A percentile compares a stretch with the other conserved stretches of the same genome.
Conservation (phyloP, 2,329 filamentous ascomycete genomes). For the Lecanoromycetidae sp. region DNA sequence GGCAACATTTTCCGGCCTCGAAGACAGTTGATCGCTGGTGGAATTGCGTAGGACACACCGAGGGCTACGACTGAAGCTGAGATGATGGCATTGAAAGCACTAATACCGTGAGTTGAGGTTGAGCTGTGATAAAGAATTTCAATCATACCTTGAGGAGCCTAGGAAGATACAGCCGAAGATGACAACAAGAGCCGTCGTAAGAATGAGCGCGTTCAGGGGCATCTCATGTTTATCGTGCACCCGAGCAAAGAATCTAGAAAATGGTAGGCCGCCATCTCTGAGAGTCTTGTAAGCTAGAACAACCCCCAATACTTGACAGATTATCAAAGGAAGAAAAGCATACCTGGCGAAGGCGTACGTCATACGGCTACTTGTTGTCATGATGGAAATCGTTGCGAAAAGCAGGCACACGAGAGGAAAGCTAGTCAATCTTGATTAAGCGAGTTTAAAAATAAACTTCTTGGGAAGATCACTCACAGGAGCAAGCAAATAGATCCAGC, state of each 20-base stretch:
- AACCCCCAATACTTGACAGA: too few species aligned
- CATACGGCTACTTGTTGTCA: conserved; percentile 56
- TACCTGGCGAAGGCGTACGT: conserved; percentile 49
- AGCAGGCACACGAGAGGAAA: conserved; percentile 53
- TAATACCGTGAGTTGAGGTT: conserved; percentile 26
- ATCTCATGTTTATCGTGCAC: conserved; percentile 51
- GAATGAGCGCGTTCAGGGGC: conserved; percentile 53
- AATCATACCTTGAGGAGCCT: conserved; percentile 38
- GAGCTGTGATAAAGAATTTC: too few species aligned
- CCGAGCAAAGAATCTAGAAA: conserved; percentile 46
- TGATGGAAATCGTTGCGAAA: conserved; percentile 51
- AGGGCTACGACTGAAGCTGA: conserved; percentile 60
- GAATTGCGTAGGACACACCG: conserved; percentile 62
- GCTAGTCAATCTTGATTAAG: conserved; percentile 1
- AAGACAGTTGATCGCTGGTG: conserved; percentile 56
- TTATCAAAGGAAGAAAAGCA: too few species aligned
- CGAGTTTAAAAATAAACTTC: neutral
- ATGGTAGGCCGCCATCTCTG: conserved; percentile 54
- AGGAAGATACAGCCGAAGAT: conserved; percentile 60
- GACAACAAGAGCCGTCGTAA: conserved; percentile 49
- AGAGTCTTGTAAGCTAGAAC: neutral
- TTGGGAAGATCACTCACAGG: conserved; percentile 33
- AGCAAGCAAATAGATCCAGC: conserved; percentile 52
- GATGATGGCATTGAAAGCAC: conserved; percentile 60
- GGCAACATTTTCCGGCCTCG: conserved; percentile 56